A percentile compares a stretch with the other conserved stretches of the same genome.
phyloP scores from a whole-genome alignment of 2,329 filamentous ascomycete genomes.

The Fusarium brachygibbosum region DNA sequence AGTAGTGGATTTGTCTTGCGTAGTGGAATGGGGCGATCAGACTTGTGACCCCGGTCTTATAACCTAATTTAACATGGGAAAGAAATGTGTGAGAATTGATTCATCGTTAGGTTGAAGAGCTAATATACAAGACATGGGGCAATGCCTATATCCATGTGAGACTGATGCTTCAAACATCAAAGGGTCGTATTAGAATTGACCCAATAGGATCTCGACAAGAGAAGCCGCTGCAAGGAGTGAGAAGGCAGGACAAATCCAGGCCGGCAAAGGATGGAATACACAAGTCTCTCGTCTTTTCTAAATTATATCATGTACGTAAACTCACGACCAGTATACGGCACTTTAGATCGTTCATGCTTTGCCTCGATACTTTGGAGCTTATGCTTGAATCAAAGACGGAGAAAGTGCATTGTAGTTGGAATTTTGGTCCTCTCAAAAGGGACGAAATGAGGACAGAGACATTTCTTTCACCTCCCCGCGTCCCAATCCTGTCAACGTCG shows the following conservation, averaged over 20 bases:
- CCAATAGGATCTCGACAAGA: neutral
- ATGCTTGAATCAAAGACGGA: neutral
- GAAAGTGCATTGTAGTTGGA: neutral
- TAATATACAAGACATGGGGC: neutral
- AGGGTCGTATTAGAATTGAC: neutral
- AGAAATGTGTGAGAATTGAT: neutral
- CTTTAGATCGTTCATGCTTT: neutral
- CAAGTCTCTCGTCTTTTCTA: neutral
- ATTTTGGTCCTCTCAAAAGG: neutral
- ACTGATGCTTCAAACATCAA: neutral
- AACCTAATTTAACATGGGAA: neutral
- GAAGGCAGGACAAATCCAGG: neutral
- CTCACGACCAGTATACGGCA: neutral
- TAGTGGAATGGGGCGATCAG: neutral
- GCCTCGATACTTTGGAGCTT: neutral
- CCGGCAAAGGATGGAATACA: neutral
- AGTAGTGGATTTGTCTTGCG: neutral
- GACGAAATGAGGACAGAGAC: neutral
- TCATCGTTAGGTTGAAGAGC: neutral
- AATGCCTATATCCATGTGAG: neutral
- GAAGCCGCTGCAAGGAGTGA: too few relatives aligned
- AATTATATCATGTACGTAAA: neutral
- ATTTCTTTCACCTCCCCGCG: neutral
- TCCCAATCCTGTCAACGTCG: neutral
- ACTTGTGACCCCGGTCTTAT: neutral